Evolutionary conservation across 2,329 filamentous ascomycete species (phyloP).

Genomic region (Celoporthe dispersa): DNA sequence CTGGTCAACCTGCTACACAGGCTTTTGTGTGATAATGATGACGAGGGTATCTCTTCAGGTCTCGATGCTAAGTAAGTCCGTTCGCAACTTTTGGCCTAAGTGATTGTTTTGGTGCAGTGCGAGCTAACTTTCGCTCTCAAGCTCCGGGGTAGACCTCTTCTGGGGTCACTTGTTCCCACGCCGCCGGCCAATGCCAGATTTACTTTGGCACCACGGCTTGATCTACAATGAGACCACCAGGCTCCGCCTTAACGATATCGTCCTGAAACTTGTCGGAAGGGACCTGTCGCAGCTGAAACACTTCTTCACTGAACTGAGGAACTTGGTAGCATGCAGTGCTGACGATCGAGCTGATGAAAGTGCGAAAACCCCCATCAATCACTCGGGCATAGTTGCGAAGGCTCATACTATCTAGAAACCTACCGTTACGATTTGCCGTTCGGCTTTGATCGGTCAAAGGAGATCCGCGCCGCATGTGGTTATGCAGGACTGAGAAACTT

Average conservation of each 20-base stretch:
- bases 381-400: neutral
- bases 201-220: conserved; percentile 24
- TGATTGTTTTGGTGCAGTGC: neutral
- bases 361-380: conserved; percentile 33
- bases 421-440: conserved; percentile 66
- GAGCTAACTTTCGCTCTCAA: conserved; percentile 30
- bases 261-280: conserved; percentile 60
- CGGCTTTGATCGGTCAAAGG: conserved; percentile 67
- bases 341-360: conserved; percentile 48
- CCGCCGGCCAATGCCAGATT: conserved; percentile 32
- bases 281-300: conserved; percentile 51
- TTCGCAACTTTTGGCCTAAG: neutral
- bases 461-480: conserved; percentile 75
- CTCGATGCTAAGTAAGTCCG: conserved; percentile 29
- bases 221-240: conserved; percentile 26
- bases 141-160: conserved; percentile 57
- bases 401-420: conserved; percentile 35
- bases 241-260: conserved; percentile 49
- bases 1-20: conserved; percentile 43
- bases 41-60: conserved; percentile 26
- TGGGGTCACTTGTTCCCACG: conserved; percentile 69
- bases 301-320: conserved; percentile 56
- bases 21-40: conserved; percentile 35
- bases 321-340: conserved; percentile 49
- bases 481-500: conserved; percentile 92